phyloP scores from a whole-genome alignment of 192 early-diverging fungal genomes.

The Phlyctochytrium arcticum region DNA sequence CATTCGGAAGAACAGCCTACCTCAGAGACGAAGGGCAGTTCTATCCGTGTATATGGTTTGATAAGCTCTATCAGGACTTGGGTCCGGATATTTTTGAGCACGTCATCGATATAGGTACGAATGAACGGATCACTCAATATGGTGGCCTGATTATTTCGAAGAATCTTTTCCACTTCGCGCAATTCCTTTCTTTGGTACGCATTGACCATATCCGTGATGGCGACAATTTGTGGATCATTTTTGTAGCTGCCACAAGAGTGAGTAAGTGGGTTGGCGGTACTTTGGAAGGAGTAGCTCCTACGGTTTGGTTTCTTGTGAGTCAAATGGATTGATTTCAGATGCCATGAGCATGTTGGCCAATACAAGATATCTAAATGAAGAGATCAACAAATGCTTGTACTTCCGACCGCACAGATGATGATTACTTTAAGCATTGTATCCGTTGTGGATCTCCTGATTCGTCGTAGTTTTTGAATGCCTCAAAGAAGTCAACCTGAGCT shows the following conservation, averaged over 20 bases:
- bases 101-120: conserved; percentile 82
- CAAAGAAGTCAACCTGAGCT: conserved; percentile 93
- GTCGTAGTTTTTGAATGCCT: conserved; percentile 97
- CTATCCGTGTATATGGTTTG: conserved; percentile 89
- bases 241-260: conserved; percentile 78
- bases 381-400: background rate
- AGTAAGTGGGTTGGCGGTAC: background rate
- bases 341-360: conserved; percentile 96
- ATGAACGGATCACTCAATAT: conserved; percentile 94
- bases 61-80: conserved; percentile 83
- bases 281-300: conserved; percentile 29
- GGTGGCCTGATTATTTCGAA: conserved; percentile 61
- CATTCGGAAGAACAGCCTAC: conserved; percentile 35
- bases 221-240: conserved; percentile 83
- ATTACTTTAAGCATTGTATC: conserved; percentile 85
- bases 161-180: conserved; percentile 81
- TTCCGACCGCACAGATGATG: background rate
- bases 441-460: conserved; percentile 92
- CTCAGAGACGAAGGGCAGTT: conserved; percentile 73
- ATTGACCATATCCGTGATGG: conserved; percentile 88
- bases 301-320: conserved; percentile 96
- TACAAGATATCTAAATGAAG: conserved; percentile 69
- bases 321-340: conserved; percentile 92
- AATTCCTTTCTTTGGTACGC: conserved; percentile 90
- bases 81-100: conserved; percentile 88